A percentile compares a stretch with the other conserved stretches of the same genome.
These are phyloP conservation scores for Fraxinus americana DNA, from an alignment of 257 asterid species.

Conservation along the genomic window DNA sequence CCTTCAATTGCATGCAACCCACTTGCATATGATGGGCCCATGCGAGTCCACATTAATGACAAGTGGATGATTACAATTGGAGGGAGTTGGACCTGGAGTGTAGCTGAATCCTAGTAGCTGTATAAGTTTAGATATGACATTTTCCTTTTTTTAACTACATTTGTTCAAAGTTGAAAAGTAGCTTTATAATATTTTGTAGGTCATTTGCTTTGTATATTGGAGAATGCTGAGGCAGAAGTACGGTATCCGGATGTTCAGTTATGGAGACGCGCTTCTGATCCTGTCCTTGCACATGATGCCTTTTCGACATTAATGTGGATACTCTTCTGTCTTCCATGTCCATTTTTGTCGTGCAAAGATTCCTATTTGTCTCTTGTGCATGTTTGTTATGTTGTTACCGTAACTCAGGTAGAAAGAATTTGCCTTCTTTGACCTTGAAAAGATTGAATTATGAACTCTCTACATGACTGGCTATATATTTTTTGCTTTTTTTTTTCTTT, in stretches of 20 bases:
- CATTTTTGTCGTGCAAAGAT: slow-evolving; percentile 71
- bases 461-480: slow-evolving; percentile 15
- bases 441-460: slow-evolving; percentile 16
- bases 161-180: neutral
- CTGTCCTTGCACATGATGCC: slow-evolving; percentile 78
- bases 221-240: slow-evolving; percentile 50
- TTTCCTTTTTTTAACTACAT: neutral
- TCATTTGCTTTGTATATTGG: slow-evolving; percentile 62
- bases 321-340: slow-evolving; percentile 92
- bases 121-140: neutral
- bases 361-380: slow-evolving; percentile 81
- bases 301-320: slow-evolving; percentile 97
- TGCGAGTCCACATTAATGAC: slow-evolving; percentile 26
- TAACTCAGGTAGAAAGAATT: slow-evolving; percentile 47
- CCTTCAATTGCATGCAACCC: slow-evolving; percentile 4
- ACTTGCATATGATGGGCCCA: slow-evolving; percentile 12
- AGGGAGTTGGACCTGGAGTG: neutral
- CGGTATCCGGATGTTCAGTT: slow-evolving; percentile 70
- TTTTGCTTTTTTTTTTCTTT: neutral
- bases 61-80: neutral
- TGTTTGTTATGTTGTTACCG: slow-evolving; percentile 57
- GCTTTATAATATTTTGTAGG: slow-evolving; percentile 35
- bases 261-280: slow-evolving; percentile 81
- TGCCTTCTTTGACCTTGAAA: slow-evolving; percentile 18
- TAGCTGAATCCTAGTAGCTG: neutral